Base-by-base conservation (phyloP, 1,284 basidiomycete species). In the Naganishia sp. region DNA sequence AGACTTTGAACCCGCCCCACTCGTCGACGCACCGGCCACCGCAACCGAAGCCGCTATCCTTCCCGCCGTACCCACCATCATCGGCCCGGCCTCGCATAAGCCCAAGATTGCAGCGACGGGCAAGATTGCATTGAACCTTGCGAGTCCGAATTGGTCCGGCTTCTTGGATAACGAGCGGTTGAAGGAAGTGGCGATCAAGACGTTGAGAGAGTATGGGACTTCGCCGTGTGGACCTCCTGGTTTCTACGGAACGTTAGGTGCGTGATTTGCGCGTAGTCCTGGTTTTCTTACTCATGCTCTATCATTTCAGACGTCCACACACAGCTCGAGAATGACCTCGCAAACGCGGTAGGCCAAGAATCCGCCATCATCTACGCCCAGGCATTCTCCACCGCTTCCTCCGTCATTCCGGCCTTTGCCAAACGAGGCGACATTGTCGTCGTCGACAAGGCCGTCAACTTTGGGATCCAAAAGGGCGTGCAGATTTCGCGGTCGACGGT, bases 401-500 rank as follows among this genome's bases (percentile, higher is more conserved):
- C 93, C 25, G 94, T 95, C 74, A 98, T 99, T 68, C 92, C 95
- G 0, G 92, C 95, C 1, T 99, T 98, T 77, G 92, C 90, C 82
- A 99, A 99, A 79, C 88, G 96, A 70, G 94, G 94, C 3, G 96
- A 99, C 75, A 88, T 98, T 73, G 95, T 99, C 75, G 90, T 99
- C n/a, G 94, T 93, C 3, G 96, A 99, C 78, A 87, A 92, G 35
- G 88, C 89, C 47, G 89, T 95, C 73, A 96, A 92, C 80, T 94
- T 98, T 80, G 88, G 92, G 25, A 92, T 98, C 69, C 94, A 98
- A 79, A 96, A 95, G 79, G 96, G 94, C n/a, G 87, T 99, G 39
- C 90, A 97, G 79, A 92, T 98, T 69, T 93, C 90, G 41, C 89
- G 96, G 57, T 93, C 89, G 23, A 94, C 90, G 1, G 86, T 98